Base-by-base conservation (phyloP, 306 rosid genomes). In the Trifolium subterraneum region DNA sequence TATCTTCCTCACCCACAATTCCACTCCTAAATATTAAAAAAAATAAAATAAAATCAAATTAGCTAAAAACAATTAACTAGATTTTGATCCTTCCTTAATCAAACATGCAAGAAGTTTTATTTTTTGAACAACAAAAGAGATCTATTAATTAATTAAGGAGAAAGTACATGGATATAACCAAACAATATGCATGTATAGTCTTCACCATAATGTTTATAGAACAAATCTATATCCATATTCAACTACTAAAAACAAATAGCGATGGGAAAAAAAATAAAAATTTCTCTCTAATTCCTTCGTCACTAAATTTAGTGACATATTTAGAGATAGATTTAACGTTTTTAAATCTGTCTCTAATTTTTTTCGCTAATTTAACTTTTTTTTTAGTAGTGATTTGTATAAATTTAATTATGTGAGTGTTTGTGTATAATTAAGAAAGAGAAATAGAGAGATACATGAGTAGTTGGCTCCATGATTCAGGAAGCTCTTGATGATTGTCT, bases 391-490 rank as follows among this genome's bases (percentile, higher is more conserved):
- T 25, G 35, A 56, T 22, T 56, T 35, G 39, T 9, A 35, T 35
- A 35, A 7, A 35, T 7, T 6, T 35, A 35, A 14, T 56, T 48
- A 9, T 27, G 41, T 27, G 10, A 23, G 38, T 59, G 4, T 25
- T 9, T 27, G 19, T 25, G 47, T 2, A 44, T 11, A 72, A 58
- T 47, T 60, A 25, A 16, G 61, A 1, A 60, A 8, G 36, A 78
- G 56, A 38, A 33, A 58, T 35, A 22, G 23, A 69, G 6, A 76
- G 35, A 45, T 63, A 95, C 99, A 88, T 70, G 82, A 92, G 96
- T 68, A 92, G 85, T 14, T 95, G 98, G 89, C 93, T 92, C 98
- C 93, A 90, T 79, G 98, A 88, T 73, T 90, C 97, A 8, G 96
- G 97, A 86, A 88, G 85, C 5, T 90, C 94, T 69, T 87, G 92